Base-by-base conservation (phyloP, 2,329 filamentous ascomycete genomes). In the Clonostachys rosea region DNA sequence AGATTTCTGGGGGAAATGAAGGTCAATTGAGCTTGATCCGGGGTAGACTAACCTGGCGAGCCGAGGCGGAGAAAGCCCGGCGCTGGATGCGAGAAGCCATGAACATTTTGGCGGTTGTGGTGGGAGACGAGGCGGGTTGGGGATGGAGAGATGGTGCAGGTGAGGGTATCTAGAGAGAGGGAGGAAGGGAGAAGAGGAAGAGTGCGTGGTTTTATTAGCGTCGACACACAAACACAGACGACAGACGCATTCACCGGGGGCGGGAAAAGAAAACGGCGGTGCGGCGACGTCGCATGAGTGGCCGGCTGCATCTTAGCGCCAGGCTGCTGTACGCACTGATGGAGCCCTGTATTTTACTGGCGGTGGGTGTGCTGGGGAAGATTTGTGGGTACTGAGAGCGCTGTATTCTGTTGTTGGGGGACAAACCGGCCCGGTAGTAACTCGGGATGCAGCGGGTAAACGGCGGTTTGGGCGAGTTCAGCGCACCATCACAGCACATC, bases 41-140 rank as follows among this genome's bases (percentile, higher is more conserved):
- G 34, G 44, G 45, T 49, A 36, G 48, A 70, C 80, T 70, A 73
- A 91, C 87, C 74, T 89, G 79, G 71, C 83, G 79, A 62, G 87
- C 84, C 64, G 87, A 86, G 66, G 81, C 86, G 65, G 88, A 90
- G 75, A 91, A 91, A 68, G 87, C 86, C 65, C 88, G 83, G 73
- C 83, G 81, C 78, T 90, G 87, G 70, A 86, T 75, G 57, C 66
- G 76, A 56, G 81, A 78, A 68, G 81, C 77, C 64, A 86, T 81
- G 70, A 92, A 92, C 89, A 95, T 91, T 53, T 51, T 69, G 65
- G 58, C 53, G 52, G 52, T 54, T 53, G 48, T 44, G 52, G 35
- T 49, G 7, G 24, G 24, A 48, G 48, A 54, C 6, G 47, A 37
- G 12, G n/a, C 20, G 12, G 42, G 12, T 30, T 45, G 40, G 34